Conservation (phyloP, 2,329 filamentous ascomycete genomes). For the Fusarium newnesense region DNA sequence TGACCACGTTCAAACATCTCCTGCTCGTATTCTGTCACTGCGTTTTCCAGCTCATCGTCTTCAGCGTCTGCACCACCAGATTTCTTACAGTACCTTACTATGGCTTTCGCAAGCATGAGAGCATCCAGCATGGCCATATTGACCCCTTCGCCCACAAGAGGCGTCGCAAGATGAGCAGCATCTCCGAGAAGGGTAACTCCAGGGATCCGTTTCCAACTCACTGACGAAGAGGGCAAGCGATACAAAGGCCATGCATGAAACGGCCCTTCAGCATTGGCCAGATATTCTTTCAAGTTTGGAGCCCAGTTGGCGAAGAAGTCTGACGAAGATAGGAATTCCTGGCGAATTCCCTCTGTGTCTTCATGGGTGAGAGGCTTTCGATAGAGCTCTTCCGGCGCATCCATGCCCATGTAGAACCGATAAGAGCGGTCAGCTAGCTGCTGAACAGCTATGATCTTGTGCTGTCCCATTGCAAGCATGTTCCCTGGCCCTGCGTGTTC, state of each 20-base stretch:
- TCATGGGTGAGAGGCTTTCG: not conserved
- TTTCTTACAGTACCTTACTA: slow-evolving; percentile 31
- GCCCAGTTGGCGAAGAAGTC: slow-evolving; percentile 43
- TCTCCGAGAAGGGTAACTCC: slow-evolving; percentile 65
- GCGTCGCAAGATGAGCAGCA: slow-evolving; percentile 64
- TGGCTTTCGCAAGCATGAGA: slow-evolving; percentile 52
- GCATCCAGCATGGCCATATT: slow-evolving; percentile 64
- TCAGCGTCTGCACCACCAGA: accelerated
- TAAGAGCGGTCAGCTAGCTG: slow-evolving; percentile 4
- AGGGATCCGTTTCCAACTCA: slow-evolving; percentile 51
- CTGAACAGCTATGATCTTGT: not conserved
- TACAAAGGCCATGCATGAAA: slow-evolving; percentile 42
- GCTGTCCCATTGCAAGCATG: slow-evolving; percentile 5
- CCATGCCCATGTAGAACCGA: slow-evolving; percentile 6
- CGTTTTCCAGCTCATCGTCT: accelerated
- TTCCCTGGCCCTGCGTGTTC: not conserved
- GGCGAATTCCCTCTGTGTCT: not conserved
- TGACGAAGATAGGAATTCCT: slow-evolving; percentile 34
- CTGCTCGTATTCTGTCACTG: not conserved
- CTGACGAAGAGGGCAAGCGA: slow-evolving; percentile 55
- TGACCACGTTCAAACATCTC: slow-evolving; percentile 1
- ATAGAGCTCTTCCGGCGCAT: not conserved
- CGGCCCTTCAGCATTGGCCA: slow-evolving; percentile 28
- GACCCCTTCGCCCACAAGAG: slow-evolving; percentile 63
- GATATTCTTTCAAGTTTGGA: slow-evolving; percentile 41